phyloP scores from a whole-genome alignment of 306 rosid species.

The Arachis hypogaea region DNA sequence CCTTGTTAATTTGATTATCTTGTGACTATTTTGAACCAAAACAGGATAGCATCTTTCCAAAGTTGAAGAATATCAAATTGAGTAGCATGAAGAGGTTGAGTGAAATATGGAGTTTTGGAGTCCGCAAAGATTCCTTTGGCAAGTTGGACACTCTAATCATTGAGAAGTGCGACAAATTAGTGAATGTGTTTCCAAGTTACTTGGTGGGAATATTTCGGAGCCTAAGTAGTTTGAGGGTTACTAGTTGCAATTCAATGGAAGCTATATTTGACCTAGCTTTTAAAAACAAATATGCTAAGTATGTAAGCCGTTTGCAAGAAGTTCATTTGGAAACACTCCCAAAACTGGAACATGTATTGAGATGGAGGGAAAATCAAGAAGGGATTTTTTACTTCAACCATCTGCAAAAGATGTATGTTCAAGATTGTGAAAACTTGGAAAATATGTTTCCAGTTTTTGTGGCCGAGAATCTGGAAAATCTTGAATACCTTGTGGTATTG shows the following conservation, averaged over 20 bases:
- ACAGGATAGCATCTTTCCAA: slow-evolving; percentile 12
- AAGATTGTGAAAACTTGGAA: not conserved
- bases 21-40: slow-evolving; percentile 1
- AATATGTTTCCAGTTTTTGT: slow-evolving; percentile 32
- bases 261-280: slow-evolving; percentile 1
- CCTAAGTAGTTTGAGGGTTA: slow-evolving; percentile 23
- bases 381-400: not conserved
- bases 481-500: not conserved
- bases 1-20: not conserved
- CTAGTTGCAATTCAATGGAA: slow-evolving; percentile 6
- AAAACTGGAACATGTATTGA: slow-evolving; percentile 31
- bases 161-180: slow-evolving; percentile 9
- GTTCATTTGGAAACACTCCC: slow-evolving; percentile 29
- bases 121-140: not conserved
- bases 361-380: not conserved
- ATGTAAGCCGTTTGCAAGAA: not conserved
- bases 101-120: slow-evolving; percentile 15
- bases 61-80: slow-evolving; percentile 29
- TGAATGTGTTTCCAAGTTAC: slow-evolving; percentile 3
- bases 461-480: not conserved
- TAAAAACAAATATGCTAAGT: not conserved
- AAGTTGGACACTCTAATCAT: not conserved
- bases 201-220: not conserved
- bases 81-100: not conserved
- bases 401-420: not conserved